Evolutionary conservation across 176 grass and related monocot genomes (phyloP), one percentile per base, ranked within the genome.

Genomic region (Areca catechu): DNA sequence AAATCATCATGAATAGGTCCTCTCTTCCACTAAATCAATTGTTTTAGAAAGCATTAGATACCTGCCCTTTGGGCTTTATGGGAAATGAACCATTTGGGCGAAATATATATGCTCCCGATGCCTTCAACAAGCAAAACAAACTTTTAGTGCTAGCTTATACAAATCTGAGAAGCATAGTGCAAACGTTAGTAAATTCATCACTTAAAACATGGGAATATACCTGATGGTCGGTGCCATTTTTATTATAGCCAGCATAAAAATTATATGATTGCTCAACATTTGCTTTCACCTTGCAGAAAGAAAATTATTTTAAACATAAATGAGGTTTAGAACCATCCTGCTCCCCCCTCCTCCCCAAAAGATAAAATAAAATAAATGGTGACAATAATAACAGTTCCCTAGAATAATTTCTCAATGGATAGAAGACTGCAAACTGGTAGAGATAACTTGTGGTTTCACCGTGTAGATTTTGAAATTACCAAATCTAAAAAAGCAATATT

Each of bases 61-160:
- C 91, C 86, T 70, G 73, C 20, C 37, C 63, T 49, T 81, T 62
- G 71, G 53, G 48, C 6, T 78, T 77, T 49, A 96, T 84, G 34
- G 86, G 91, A 76, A 86, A 72, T 20, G 80, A 81, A 54, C 75
- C 86, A 65, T 84, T 76, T 68, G 91, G 91, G 55, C 80, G 80
- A 67, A 96, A 96, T 77, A 96, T 79, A 60, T 96, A 96, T 54
- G 91, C 91, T 72, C 91, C 91, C 68, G 91, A 96, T 76, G 91
- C 91, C 91, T 96, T 76, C 22, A 65, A 23, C 17, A 82, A 71
- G 73, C 10, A 43, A 80, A 49, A 37, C 64, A 67, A 75, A 61
- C 49, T 21, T 0, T 34, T 61, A 54, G 10, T 43, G 10, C 34
- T 43, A 43, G 34, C 34, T 55, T 67, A 37, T 56, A 25, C 10